Evolutionary conservation across 192 early-diverging fungal species (phyloP).

Genomic region (Entomortierella parvispora): DNA sequence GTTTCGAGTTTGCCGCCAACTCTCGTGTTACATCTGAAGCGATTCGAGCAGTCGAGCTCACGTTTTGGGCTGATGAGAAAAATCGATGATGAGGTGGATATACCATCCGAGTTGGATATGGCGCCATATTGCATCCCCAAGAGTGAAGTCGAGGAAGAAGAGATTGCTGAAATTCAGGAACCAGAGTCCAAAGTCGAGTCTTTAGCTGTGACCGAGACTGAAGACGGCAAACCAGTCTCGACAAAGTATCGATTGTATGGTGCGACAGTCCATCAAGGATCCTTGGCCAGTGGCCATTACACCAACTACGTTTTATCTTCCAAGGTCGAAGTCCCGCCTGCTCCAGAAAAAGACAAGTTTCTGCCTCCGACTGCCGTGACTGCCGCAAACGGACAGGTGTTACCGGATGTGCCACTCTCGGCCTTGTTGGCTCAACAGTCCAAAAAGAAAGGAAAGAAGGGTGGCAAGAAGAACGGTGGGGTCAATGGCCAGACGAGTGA

Average conservation of each 20-base stretch:
- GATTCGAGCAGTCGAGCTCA: constrained; percentile 50
- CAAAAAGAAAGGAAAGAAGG: constrained; percentile 12
- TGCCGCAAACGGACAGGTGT: neutral
- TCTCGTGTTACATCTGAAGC: constrained; percentile 54
- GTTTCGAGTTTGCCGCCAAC: constrained; percentile 49
- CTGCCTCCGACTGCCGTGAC: neutral
- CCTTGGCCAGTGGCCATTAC: constrained; percentile 55
- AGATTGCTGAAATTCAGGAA: constrained; percentile 2
- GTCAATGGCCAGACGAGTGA: neutral
- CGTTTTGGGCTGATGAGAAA: constrained; percentile 42
- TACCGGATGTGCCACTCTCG: constrained; percentile 32
- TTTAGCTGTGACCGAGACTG: neutral
- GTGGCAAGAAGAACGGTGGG: constrained; percentile 1
- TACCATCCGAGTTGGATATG: constrained; percentile 51
- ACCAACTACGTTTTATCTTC: constrained; percentile 50
- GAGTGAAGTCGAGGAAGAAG: constrained; percentile 24
- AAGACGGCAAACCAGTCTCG: neutral
- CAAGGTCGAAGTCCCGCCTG: constrained; percentile 26
- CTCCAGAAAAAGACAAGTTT: neutral
- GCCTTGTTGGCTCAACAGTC: constrained; percentile 17
- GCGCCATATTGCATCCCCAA: constrained; percentile 39
- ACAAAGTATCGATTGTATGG: constrained; percentile 55
- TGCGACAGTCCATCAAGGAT: constrained; percentile 55
- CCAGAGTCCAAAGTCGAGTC: constrained; percentile 6
- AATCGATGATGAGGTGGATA: constrained; percentile 50